Evolutionary conservation across 2,329 filamentous ascomycete species (phyloP), one percentile per base, ranked within the genome.

Genomic region (Ophiostoma fasciatum): DNA sequence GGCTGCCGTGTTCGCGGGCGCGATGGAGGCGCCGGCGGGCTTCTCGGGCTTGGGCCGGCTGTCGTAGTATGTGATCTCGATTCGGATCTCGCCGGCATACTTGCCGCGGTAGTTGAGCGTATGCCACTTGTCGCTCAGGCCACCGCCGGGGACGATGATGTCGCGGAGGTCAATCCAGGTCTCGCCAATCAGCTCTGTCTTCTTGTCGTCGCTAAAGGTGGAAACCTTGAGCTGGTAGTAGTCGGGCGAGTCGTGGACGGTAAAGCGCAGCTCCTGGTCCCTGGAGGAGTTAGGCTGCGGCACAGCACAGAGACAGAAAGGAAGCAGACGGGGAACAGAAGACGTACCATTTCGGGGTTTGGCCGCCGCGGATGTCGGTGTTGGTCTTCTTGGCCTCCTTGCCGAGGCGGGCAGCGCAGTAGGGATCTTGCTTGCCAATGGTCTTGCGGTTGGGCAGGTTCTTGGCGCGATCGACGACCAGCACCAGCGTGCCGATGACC

Each of bases 371-470:
- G 48, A 88, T 77, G 58, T 98, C 90, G 5, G 88, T 94, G 28
- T 80, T 79, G 3, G 90, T 98, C 68, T 94, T 94, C 64, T 92
- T 93, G 32, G 90, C 90, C 59, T 96, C 87, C 58, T 98, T 98
- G 23, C 88, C 90, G 31, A 98, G 62, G 36, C 90, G 71, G 22
- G 85, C 87, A 26, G 90, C 90, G 59, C 87, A 94, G 58, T 96
- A 98, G 0, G 90, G 88, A 54, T 96, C 87, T 62, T 98, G 90
- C 61, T 98, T 98, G 38, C 90, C 90, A 66, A 98, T 94, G 6
- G 85, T 90, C 64, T 93, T 93, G 48, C 85, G 66, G 60, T 98
- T 98, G 34, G 90, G 90, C 47, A 98, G 63, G 56, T 98, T 98
- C 71, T 94, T 96, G 35, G 87, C 90, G 47, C 87, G 74, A 61